A percentile compares a stretch with the other conserved stretches of the same genome.
phyloP scores from a whole-genome alignment of 2,329 filamentous ascomycete genomes.

The Apiospora koreana region DNA sequence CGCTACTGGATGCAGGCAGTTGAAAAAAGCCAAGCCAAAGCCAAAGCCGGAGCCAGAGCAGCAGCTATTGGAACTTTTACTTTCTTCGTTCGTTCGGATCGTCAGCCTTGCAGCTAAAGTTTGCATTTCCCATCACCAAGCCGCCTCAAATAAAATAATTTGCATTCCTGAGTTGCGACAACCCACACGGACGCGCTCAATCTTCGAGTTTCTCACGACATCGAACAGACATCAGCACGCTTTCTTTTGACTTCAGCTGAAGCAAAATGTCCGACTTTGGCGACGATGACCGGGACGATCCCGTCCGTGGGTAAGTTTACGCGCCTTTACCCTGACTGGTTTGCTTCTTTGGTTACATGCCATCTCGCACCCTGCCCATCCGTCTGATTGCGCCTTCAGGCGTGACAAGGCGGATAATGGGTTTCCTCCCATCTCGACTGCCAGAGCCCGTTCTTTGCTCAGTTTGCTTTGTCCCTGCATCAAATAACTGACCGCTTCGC shows the following conservation, averaged over 20 bases:
- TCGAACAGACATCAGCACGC: background rate
- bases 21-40: slow-evolving; percentile 1
- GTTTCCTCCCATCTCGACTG: background rate
- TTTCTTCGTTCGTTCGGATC: background rate
- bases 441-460: background rate
- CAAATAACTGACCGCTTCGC: slow-evolving; percentile 40
- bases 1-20: slow-evolving; percentile 1
- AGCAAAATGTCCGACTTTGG: slow-evolving; percentile 71
- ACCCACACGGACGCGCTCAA: slow-evolving; percentile 3
- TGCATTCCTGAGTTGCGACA: background rate
- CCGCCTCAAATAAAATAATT: background rate
- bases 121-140: slow-evolving; percentile 4
- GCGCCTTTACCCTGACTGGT: background rate
- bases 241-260: background rate
- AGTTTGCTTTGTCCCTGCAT: slow-evolving; percentile 24
- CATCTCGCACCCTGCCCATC: background rate
- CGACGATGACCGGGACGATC: slow-evolving; percentile 56
- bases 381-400: background rate
- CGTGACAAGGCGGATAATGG: background rate
- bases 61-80: background rate
- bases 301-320: slow-evolving; percentile 51
- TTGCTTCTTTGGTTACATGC: background rate
- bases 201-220: background rate
- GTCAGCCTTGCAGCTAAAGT: slow-evolving; percentile 12
- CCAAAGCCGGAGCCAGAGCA: background rate